Conservation (phyloP, 768 basidiomycete species). For the Xerocomus potaroensis region DNA sequence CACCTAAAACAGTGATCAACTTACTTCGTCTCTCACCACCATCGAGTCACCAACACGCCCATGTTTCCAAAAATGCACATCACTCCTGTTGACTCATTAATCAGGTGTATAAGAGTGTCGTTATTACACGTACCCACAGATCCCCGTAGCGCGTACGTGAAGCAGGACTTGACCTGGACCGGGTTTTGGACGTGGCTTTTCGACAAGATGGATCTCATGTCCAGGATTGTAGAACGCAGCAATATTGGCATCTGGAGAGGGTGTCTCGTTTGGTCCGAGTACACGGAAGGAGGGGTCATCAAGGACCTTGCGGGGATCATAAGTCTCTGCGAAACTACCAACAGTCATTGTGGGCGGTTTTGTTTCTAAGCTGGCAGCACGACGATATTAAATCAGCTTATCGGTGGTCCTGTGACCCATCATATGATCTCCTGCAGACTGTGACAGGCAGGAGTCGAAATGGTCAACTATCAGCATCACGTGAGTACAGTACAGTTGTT, state of each 20-base stretch:
- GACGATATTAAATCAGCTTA: no score
- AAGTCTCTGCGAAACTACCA: slow-evolving; percentile 38
- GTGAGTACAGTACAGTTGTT: no score
- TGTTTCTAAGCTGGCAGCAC: no score
- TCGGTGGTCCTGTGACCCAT: no score
- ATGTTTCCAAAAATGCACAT: slow-evolving; percentile 73
- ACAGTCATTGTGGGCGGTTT: slow-evolving; percentile 25
- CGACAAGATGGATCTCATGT: slow-evolving; percentile 63
- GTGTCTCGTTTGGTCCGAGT: slow-evolving; percentile 46
- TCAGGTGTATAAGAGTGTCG: neutral
- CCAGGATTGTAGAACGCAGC: slow-evolving; percentile 63
- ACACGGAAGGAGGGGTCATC: slow-evolving; percentile 54
- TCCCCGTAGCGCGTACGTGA: slow-evolving; percentile 64
- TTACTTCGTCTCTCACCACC: slow-evolving; percentile 64
- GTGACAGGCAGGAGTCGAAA: no score
- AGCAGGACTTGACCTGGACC: slow-evolving; percentile 63
- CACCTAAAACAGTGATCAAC: neutral
- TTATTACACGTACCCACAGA: slow-evolving; percentile 52
- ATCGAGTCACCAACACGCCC: slow-evolving; percentile 66
- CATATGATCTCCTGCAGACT: no score
- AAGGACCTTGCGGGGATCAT: slow-evolving; percentile 53
- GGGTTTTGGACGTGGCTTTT: slow-evolving; percentile 56
- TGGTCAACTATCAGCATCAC: no score
- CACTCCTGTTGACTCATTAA: slow-evolving; percentile 42
- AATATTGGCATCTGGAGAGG: slow-evolving; percentile 46